Percentiles rank a stretch among this genome's conserved stretches.
Evolutionary conservation across 345 rosid species (phyloP).

Genomic region (Arabidopsis thaliana): TAIR10.1 NC_003070.9:9694001-9694500

Average conservation of each 20-base stretch:
- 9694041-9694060: background rate
- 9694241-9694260: conserved; percentile 5
- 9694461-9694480: background rate
- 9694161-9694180: background rate
- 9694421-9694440: background rate
- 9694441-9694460: conserved; percentile 6
- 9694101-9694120: background rate
- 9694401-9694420: background rate
- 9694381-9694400: too few species aligned
- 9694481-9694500: background rate
- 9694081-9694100: background rate
- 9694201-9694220: background rate
- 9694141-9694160: background rate
- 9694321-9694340: conserved; percentile 4
- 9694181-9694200: conserved; percentile 5
- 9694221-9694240: background rate
- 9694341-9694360: conserved; percentile 1
- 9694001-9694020: conserved; percentile 13
- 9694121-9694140: background rate
- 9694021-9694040: background rate
- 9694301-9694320: conserved; percentile 2
- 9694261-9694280: background rate
- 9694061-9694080: background rate
- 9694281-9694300: background rate
- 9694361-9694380: background rate